Conservation (phyloP, 1,139 yeast genomes). For the Arxiozyma heterogenica region DNA sequence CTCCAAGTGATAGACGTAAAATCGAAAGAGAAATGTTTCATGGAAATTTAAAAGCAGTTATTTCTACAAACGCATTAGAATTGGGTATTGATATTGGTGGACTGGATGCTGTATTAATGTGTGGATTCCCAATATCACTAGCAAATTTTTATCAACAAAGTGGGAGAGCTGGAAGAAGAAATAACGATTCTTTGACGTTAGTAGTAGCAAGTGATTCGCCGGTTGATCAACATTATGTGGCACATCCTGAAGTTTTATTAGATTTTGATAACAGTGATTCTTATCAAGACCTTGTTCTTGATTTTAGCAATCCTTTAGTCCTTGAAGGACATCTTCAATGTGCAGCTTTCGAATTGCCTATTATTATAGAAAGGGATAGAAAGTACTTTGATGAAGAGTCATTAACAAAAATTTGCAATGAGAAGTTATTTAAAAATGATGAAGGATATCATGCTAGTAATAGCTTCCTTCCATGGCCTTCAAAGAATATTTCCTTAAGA, state of each 20-base stretch:
- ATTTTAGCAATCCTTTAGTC: slow-evolving; percentile 46
- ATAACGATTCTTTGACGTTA: slow-evolving; percentile 65
- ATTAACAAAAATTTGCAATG: slow-evolving; percentile 35
- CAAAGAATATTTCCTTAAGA: slow-evolving; percentile 63
- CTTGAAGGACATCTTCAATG: slow-evolving; percentile 84
- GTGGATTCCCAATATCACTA: slow-evolving; percentile 84
- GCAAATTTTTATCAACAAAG: slow-evolving; percentile 89
- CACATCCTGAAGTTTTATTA: slow-evolving; percentile 57
- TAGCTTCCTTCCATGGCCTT: slow-evolving; percentile 70
- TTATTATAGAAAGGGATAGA: slow-evolving; percentile 43
- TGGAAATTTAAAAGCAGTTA: slow-evolving; percentile 74
- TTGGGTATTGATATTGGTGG: slow-evolving; percentile 92
- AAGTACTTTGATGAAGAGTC: slow-evolving; percentile 43
- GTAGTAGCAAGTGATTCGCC: slow-evolving; percentile 81
- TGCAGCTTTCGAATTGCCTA: slow-evolving; percentile 81
- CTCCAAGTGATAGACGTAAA: slow-evolving; percentile 71
- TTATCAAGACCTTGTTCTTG: slow-evolving; percentile 45
- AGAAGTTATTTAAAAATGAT: slow-evolving; percentile 40
- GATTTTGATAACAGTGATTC: slow-evolving; percentile 32
- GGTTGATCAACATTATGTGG: slow-evolving; percentile 74
- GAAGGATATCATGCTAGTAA: slow-evolving; percentile 54
- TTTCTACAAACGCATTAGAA: slow-evolving; percentile 92
- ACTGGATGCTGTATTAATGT: slow-evolving; percentile 79
- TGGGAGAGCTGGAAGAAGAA: slow-evolving; percentile 90
- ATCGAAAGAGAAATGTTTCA: slow-evolving; percentile 86